Conservation (phyloP, 805 yeast genomes). For the Clavispora phyllophila region DNA sequence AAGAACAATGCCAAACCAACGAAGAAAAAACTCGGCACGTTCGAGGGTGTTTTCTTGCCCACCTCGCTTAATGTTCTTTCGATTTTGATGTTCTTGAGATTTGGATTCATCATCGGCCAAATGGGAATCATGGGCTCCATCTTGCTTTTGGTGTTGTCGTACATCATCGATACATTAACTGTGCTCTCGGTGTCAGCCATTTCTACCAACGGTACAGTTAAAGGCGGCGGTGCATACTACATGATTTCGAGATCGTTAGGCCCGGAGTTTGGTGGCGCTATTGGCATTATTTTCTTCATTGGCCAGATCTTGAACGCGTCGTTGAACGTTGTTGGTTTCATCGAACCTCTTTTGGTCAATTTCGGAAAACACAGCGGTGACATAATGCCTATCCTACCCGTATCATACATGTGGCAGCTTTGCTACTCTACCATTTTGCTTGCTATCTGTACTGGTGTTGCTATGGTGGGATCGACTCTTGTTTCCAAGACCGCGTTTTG, state of each 20-base stretch:
- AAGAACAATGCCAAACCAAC: background rate
- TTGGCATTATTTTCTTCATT: constrained; percentile 87
- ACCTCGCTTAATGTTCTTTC: constrained; percentile 90
- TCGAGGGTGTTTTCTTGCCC: constrained; percentile 89
- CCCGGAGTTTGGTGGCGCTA: constrained; percentile 97
- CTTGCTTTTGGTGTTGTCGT: constrained; percentile 62
- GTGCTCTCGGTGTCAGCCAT: constrained; percentile 91
- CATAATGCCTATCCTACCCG: constrained; percentile 56
- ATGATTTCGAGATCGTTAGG: constrained; percentile 95
- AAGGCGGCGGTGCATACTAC: constrained; percentile 98
- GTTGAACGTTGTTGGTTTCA: constrained; percentile 90
- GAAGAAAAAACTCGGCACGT: constrained; percentile 61
- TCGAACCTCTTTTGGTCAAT: constrained; percentile 82
- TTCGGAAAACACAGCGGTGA: constrained; percentile 63
- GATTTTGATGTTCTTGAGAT: constrained; percentile 89
- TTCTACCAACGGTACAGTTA: constrained; percentile 94
- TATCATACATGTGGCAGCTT: constrained; percentile 64
- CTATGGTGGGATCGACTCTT: constrained; percentile 73
- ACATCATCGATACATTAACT: constrained; percentile 76
- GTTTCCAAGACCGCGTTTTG: constrained; percentile 81
- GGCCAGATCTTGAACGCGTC: constrained; percentile 93
- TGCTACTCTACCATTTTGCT: constrained; percentile 67
- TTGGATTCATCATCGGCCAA: constrained; percentile 93
- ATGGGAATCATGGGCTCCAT: constrained; percentile 83
- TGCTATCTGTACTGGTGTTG: constrained; percentile 66